A percentile compares a stretch with the other conserved stretches of the same genome.
Conservation (phyloP, 1,139 yeast genomes). For the Magnusiomyces starmeri region DNA sequence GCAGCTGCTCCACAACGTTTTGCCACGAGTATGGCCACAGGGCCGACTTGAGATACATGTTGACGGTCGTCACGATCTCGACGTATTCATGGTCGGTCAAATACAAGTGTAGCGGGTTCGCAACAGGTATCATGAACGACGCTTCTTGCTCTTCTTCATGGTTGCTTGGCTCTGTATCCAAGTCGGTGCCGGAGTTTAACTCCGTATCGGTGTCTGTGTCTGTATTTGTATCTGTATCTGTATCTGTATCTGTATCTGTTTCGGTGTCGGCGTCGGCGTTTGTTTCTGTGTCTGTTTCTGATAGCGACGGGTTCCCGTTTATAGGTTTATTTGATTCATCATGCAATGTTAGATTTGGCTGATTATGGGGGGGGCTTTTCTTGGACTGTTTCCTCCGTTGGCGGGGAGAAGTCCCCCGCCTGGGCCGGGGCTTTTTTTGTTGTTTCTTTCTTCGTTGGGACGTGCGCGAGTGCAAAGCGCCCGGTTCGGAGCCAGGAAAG, state of each 20-base stretch:
- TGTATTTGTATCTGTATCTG: not conserved
- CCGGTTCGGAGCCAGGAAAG: slow-evolving; percentile 63
- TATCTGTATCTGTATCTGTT: not conserved
- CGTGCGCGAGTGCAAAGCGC: slow-evolving; percentile 39
- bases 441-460: slow-evolving; percentile 10
- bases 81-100: slow-evolving; percentile 37
- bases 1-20: slow-evolving; percentile 38
- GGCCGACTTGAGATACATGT: slow-evolving; percentile 39
- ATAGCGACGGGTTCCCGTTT: too few relatives aligned
- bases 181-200: not conserved
- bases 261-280: not conserved
- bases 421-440: not conserved
- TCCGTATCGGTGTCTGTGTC: not conserved
- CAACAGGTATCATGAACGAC: slow-evolving; percentile 39
- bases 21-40: slow-evolving; percentile 36
- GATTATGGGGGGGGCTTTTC: too few relatives aligned
- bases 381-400: too few relatives aligned
- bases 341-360: too few relatives aligned
- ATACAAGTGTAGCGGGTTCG: slow-evolving; percentile 41
- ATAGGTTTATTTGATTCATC: too few relatives aligned
- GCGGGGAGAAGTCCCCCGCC: too few relatives aligned
- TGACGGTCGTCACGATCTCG: slow-evolving; percentile 42
- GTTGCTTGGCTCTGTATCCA: too few relatives aligned
- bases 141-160: slow-evolving; percentile 33
- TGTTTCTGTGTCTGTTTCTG: not conserved